These are phyloP conservation scores for Larix kaempferi DNA, from an alignment of 75 land plant genomes.

Conservation along the genomic window DNA sequence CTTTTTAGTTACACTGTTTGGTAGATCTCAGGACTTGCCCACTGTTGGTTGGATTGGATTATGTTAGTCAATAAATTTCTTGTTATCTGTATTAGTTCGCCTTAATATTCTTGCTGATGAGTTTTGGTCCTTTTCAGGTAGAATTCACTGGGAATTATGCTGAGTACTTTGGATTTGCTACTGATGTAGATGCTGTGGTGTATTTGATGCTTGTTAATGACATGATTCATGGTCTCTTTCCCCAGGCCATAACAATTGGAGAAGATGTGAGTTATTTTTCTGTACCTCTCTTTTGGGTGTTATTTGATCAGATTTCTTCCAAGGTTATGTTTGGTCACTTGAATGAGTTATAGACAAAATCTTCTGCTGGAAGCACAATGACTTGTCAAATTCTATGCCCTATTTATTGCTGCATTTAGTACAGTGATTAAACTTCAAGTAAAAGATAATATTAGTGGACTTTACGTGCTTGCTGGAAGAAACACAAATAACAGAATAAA, in stretches of 20 bases:
- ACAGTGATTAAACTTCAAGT: no score
- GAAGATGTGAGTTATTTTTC: conserved; percentile 72
- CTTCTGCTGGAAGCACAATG: neutral
- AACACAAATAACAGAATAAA: no score
- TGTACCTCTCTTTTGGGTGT: neutral
- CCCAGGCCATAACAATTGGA: conserved; percentile 69
- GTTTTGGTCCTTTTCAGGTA: conserved; percentile 33
- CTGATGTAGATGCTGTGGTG: conserved; percentile 93
- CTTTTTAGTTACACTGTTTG: no score
- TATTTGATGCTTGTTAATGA: conserved; percentile 94
- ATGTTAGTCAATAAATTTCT: no score
- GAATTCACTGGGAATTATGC: conserved; percentile 82
- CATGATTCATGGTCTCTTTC: conserved; percentile 75
- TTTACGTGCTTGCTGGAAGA: no score
- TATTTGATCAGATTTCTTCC: neutral
- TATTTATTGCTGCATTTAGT: neutral
- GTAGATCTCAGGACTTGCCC: no score
- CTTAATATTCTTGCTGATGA: no score
- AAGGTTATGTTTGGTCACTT: neutral
- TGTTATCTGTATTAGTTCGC: no score
- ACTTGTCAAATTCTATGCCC: neutral
- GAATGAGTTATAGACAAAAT: neutral
- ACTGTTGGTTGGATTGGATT: no score
- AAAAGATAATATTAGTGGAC: neutral
- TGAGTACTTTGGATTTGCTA: conserved; percentile 87